A percentile compares a stretch with the other conserved stretches of the same genome.
These are phyloP conservation scores for Fusarium nodosum DNA, from an alignment of 2,329 filamentous ascomycete genomes.

Conservation along the genomic window DNA sequence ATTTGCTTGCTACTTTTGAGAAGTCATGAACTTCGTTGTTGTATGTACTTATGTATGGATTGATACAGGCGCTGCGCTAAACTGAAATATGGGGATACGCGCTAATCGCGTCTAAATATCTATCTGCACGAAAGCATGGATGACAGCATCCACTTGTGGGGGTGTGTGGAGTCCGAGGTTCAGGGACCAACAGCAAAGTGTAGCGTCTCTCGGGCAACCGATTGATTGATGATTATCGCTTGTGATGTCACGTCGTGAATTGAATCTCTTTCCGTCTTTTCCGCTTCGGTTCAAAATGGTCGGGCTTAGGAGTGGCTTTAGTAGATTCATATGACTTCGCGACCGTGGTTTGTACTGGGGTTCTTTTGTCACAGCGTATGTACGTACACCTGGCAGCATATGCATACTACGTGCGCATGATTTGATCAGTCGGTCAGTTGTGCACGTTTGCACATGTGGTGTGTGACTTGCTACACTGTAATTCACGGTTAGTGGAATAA, in stretches of 20 bases:
- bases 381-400: background rate
- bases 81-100: slow-evolving; percentile 23
- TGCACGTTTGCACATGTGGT: background rate
- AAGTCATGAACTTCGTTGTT: background rate
- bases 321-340: background rate
- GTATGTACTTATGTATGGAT: background rate
- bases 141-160: slow-evolving; percentile 15
- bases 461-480: background rate
- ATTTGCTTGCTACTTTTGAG: slow-evolving; percentile 29
- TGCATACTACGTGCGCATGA: background rate
- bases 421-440: background rate
- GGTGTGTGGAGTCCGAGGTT: slow-evolving; percentile 27
- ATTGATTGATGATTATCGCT: slow-evolving; percentile 4
- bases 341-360: background rate
- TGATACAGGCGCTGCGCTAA: slow-evolving; percentile 11
- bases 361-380: background rate
- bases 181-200: slow-evolving; percentile 24
- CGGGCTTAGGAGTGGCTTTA: background rate
- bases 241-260: slow-evolving; percentile 13
- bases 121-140: background rate
- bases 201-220: slow-evolving; percentile 41
- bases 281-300: background rate
- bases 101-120: slow-evolving; percentile 41
- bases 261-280: background rate
- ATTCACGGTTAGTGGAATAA: background rate